Evolutionary conservation across 305 asterid species (phyloP), one percentile per base, ranked within the genome.

Genomic region (Fraxinus greggii): DNA sequence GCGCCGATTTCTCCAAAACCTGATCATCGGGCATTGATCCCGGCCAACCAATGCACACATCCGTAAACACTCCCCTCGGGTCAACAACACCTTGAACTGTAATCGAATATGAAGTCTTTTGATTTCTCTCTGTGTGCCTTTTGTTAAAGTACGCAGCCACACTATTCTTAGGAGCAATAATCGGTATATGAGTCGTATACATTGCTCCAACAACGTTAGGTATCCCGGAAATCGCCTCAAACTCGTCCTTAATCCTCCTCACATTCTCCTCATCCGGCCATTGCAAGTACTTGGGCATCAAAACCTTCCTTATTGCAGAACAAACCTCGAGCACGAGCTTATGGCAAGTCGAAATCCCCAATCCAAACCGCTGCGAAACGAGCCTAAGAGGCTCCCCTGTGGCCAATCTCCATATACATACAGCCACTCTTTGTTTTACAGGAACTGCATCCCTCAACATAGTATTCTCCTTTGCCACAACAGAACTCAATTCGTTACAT

Each of bases 1-100:
- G 93, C 0, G 98, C 95, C 3, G 99, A 96, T 78, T 94, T 94
- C 61, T 96, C 98, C 67, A 96, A 79, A 2, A 96, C 98, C 80
- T 94, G 98, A 81, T 94, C 99, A 63, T 96, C 98, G 1, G 97
- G 85, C 99, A 96, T 94, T 26, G 97, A 94, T 7, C 99, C 99
- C 0, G 99, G 98, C 81, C 95, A 93, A 1, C 99, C 99, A 9
- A 94, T 94, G 91, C 98, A 94, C 23, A 96, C 92, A 48, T 94
- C 99, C 0, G 94, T 83, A 12, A 96, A 93, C 26, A 93, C 97
- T 2, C 99, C 98, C 7, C 89, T 85, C 0, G 88, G 97, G 84
- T 93, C 97, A 45, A 94, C 98, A 17, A 96, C 98, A 0, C 99
- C 99, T 24, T 96, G 99, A 1, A 96, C 98, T 0, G 98, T 96